Base-by-base conservation (phyloP, 2,329 filamentous ascomycete genomes). In the Aspergillaceae sp. region DNA sequence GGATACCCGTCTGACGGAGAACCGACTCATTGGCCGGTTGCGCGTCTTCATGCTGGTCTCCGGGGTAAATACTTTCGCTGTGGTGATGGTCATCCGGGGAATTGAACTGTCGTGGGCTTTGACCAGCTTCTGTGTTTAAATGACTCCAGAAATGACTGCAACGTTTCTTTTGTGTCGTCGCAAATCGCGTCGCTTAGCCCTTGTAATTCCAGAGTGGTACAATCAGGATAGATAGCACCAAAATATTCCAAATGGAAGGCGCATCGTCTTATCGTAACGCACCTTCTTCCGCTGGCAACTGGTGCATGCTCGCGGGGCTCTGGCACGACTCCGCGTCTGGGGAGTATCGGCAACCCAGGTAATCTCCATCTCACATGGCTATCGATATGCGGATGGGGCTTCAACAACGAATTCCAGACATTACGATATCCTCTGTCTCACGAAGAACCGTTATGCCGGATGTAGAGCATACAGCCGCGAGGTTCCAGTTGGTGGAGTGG, bases 311-410 rank as follows among this genome's bases (percentile, higher is more conserved):
- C 55, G 55, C 40, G 55, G 40, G 11, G 63, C 63, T 45, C 63
- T 52, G 43, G 53, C 55, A 32, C 63, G 58, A 52, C 51, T 54
- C 38, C 62, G 60, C 42, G 61, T 60, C 41, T 64, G 61, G 27
- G 62, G 62, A 32, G 53, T 62, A 55, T 65, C 55, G 4, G 62
- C 56, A 9, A 65, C 53, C 62, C 63, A 66, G 34, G 56, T 64
- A 42, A 65, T 50, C 47, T 65, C 62, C 63, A 66, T 66, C 8
- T 41, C 41, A 35, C 35, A 41, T 44, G 19, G 8, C 26, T 19
- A 19, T 38, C 8, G 19, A 19, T 19, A 19, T 19, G 19, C 19
- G 19, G 19, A 19, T 19, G 19, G 19, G 19, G 19, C 19, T 19
- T 19, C 19, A 19, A 19, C 19, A 19, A 19, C 19, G 19, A 19